Conservation (phyloP, 2,329 filamentous ascomycete species). For the Claviceps sp. region DNA sequence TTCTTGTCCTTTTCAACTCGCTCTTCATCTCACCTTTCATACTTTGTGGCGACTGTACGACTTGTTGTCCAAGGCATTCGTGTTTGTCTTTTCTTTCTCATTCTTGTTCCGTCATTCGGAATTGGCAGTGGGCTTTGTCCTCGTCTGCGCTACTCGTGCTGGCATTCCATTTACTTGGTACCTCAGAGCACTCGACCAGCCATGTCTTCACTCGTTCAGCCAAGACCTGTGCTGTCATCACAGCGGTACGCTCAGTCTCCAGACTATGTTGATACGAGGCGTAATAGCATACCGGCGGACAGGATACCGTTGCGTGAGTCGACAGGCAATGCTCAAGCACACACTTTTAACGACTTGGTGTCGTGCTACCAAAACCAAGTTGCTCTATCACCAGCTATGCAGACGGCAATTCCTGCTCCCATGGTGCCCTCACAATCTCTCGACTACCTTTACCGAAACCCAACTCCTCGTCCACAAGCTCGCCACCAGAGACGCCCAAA, state of each 20-base stretch:
- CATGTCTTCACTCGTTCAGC: slow-evolving; percentile 28
- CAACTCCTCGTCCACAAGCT: slow-evolving; percentile 23
- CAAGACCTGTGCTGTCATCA: slow-evolving; percentile 34
- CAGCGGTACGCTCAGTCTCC: slow-evolving; percentile 35
- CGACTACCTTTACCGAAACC: slow-evolving; percentile 25
- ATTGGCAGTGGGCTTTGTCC: slow-evolving; percentile 12
- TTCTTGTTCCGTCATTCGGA: neutral
- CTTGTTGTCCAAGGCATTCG: slow-evolving; percentile 12
- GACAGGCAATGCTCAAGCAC: slow-evolving; percentile 36
- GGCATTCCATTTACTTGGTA: slow-evolving; percentile 20
- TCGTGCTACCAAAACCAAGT: slow-evolving; percentile 31
- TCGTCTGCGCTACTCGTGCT: slow-evolving; percentile 14
- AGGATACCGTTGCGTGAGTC: slow-evolving; percentile 38
- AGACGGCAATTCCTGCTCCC: slow-evolving; percentile 36
- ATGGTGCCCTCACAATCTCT: slow-evolving; percentile 37
- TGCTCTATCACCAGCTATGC: slow-evolving; percentile 29
- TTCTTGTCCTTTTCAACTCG: slow-evolving; percentile 25
- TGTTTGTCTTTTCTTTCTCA: neutral
- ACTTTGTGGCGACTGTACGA: slow-evolving; percentile 14
- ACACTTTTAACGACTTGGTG: slow-evolving; percentile 26
- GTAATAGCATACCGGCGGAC: slow-evolving; percentile 21
- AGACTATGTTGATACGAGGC: slow-evolving; percentile 34
- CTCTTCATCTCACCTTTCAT: slow-evolving; percentile 16
- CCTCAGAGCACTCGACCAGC: slow-evolving; percentile 3
- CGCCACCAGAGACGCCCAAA: slow-evolving; percentile 22